phyloP scores from a whole-genome alignment of 1,284 basidiomycete species.

The Sanguinoderma infundibulare region DNA sequence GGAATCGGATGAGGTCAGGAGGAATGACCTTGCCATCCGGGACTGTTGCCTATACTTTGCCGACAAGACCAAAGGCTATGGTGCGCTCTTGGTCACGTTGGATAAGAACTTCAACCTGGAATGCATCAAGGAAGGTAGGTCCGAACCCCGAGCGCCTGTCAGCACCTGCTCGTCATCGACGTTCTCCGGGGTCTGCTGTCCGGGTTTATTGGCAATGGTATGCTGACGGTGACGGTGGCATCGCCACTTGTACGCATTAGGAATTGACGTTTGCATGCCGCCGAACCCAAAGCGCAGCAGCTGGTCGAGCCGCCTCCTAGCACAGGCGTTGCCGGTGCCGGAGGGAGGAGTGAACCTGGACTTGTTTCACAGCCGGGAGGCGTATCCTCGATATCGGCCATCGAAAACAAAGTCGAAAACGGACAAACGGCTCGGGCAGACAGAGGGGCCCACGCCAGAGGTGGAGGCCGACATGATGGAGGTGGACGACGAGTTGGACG shows the following conservation, averaged over 20 bases:
- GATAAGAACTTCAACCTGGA: conserved; percentile 69
- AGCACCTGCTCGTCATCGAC: conserved; percentile 1
- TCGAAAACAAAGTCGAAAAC: conserved; percentile 22
- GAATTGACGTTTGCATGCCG: conserved; percentile 29
- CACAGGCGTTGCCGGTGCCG: conserved; percentile 21
- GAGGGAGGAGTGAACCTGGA: conserved; percentile 18
- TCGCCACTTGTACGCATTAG: conserved; percentile 7
- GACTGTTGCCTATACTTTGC: conserved; percentile 72
- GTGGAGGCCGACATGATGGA: conserved; percentile 58
- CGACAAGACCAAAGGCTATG: conserved; percentile 24
- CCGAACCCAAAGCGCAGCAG: conserved; percentile 26
- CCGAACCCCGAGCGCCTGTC: conserved; percentile 6
- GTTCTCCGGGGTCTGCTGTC: not conserved
- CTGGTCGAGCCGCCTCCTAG: conserved; percentile 39
- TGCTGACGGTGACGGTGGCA: conserved; percentile 7
- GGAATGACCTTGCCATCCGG: conserved; percentile 69
- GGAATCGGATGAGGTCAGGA: conserved; percentile 21
- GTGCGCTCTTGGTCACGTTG: conserved; percentile 56
- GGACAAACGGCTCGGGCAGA: conserved; percentile 24
- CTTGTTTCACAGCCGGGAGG: conserved; percentile 31
- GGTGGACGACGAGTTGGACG: conserved; percentile 54
- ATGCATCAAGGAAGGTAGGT: conserved; percentile 54
- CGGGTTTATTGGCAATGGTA: not conserved
- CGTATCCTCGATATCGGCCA: conserved; percentile 29
- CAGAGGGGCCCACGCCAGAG: conserved; percentile 21